Conservation (phyloP, 2,329 filamentous ascomycete species). For the Tolypocladium capitatum region DNA sequence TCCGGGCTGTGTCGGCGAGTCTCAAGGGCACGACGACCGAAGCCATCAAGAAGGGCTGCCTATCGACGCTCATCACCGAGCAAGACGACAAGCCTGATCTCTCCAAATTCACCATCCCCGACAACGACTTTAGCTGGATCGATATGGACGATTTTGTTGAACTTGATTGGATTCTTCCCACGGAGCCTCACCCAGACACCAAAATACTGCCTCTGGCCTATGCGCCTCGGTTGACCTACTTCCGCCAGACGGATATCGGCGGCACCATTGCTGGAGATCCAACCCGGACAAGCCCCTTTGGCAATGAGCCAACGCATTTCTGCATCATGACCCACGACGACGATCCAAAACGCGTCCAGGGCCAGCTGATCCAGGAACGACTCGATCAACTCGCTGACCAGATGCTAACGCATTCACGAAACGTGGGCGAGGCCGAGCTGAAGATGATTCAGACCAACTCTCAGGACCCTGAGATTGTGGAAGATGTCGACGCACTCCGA, state of each 20-base stretch:
- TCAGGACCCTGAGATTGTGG: slow-evolving; percentile 35
- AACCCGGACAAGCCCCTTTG: slow-evolving; percentile 76
- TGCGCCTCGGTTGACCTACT: slow-evolving; percentile 92
- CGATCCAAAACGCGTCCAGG: slow-evolving; percentile 80
- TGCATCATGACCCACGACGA: slow-evolving; percentile 90
- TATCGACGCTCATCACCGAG: slow-evolving; percentile 37
- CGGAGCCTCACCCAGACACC: slow-evolving; percentile 80
- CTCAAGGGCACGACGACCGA: slow-evolving; percentile 71
- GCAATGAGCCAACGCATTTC: slow-evolving; percentile 82
- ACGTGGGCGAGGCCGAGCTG: slow-evolving; percentile 64
- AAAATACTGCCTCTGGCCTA: slow-evolving; percentile 88
- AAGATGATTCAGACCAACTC: slow-evolving; percentile 39
- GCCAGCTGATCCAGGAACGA: slow-evolving; percentile 69
- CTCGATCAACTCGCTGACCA: slow-evolving; percentile 68
- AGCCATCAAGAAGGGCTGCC: slow-evolving; percentile 51
- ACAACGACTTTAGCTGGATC: slow-evolving; percentile 92
- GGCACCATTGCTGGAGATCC: slow-evolving; percentile 68
- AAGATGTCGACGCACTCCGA: slow-evolving; percentile 47
- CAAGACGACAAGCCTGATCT: slow-evolving; percentile 53
- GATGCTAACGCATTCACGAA: slow-evolving; percentile 58
- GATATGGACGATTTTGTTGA: slow-evolving; percentile 99
- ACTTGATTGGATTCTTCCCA: slow-evolving; percentile 87
- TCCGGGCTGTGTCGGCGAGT: slow-evolving; percentile 83
- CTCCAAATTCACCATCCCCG: slow-evolving; percentile 86
- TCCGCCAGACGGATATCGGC: slow-evolving; percentile 87